A percentile compares a stretch with the other conserved stretches of the same genome.
Conservation (phyloP, 768 basidiomycete genomes). For the Auricularia sp. region DNA sequence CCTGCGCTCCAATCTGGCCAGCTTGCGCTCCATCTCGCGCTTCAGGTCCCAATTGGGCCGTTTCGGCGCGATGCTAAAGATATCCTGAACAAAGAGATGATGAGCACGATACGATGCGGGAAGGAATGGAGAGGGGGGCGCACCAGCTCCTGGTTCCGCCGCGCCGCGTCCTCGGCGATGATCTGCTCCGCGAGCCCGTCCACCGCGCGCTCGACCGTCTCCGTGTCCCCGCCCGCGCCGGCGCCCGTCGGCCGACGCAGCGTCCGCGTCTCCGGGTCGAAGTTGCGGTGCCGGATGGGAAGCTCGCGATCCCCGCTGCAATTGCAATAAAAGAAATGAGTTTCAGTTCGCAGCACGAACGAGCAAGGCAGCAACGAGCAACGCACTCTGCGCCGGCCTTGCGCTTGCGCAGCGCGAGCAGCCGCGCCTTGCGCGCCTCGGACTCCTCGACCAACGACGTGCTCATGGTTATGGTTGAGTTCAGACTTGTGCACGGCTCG, state of each 20-base stretch:
- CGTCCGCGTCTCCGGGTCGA: slow-evolving; percentile 80
- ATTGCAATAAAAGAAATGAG: background rate
- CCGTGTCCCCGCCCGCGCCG: slow-evolving; percentile 16
- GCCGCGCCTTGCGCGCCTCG: slow-evolving; percentile 70
- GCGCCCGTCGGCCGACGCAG: slow-evolving; percentile 2
- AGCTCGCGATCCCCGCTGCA: slow-evolving; percentile 1
- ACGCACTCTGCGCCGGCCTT: slow-evolving; percentile 53
- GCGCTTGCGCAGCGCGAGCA: slow-evolving; percentile 63
- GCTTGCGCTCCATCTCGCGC: slow-evolving; percentile 84
- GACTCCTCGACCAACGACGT: slow-evolving; percentile 70
- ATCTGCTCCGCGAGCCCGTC: slow-evolving; percentile 77
- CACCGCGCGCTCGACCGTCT: slow-evolving; percentile 83
- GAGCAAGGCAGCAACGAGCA: slow-evolving; percentile 1
- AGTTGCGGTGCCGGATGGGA: slow-evolving; percentile 62
- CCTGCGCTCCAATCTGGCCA: slow-evolving; percentile 78
- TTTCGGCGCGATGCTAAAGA: slow-evolving; percentile 93
- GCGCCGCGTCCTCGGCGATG: slow-evolving; percentile 77
- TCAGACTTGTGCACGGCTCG: background rate
- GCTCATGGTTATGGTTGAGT: background rate
- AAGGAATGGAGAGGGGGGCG: slow-evolving; percentile 18
- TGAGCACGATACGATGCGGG: background rate
- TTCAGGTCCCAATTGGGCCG: slow-evolving; percentile 94
- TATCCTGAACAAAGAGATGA: background rate
- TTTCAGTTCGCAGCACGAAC: background rate
- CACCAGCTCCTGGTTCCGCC: slow-evolving; percentile 80